Evolutionary conservation across 2,329 filamentous ascomycete species (phyloP), one percentile per base, ranked within the genome.

Genomic region (Talaromyces atroroseus): DNA sequence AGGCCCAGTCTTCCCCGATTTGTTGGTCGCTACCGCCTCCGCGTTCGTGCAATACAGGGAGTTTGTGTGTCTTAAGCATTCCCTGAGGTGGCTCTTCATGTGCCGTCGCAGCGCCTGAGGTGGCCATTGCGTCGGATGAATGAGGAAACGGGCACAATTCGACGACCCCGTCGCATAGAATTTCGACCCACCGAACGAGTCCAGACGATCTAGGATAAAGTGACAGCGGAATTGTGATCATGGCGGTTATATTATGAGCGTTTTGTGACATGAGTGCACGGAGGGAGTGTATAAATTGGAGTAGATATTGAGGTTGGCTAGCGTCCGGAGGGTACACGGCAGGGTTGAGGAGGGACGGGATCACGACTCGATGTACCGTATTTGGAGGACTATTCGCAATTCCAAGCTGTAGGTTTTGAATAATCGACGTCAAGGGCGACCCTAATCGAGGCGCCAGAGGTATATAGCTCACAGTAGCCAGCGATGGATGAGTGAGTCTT

Each of bases 311-410:
- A 0, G 92, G 91, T n/a, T 81, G 81, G 61, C 83, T 85, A 47
- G 85, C 79, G 24, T 82, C 78, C 2, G 88, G 79, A 23, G 87
- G 82, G 66, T 96, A 97, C 14, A 92, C 71, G 1, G 89, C 87
- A n/a, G 94, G 92, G 3, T 90, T 94, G 23, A 97, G 82, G 10
- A 97, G 79, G 54, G 82, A 86, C 0, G 94, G 92, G n/a, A 97
- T 79, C 47, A 96, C 77, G 38, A 97, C 78, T 48, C 94, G 85
- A 69, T 97, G 92, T 29, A 94, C 77, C 2, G 78, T 82, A 8
- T 80, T 78, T 1, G 83, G 75, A 1, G 84, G 74, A 24, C 81
- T 85, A 56, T 75, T 79, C 40, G 76, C 75, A 59, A 90, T 77
- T 58, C 77, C 82, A 1, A 77, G 73, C 46, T 76, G 76, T 29